A percentile compares a stretch with the other conserved stretches of the same genome.
These are phyloP conservation scores for Naganishia vishniacii DNA, from an alignment of 768 basidiomycete genomes.

Conservation along the genomic window DNA sequence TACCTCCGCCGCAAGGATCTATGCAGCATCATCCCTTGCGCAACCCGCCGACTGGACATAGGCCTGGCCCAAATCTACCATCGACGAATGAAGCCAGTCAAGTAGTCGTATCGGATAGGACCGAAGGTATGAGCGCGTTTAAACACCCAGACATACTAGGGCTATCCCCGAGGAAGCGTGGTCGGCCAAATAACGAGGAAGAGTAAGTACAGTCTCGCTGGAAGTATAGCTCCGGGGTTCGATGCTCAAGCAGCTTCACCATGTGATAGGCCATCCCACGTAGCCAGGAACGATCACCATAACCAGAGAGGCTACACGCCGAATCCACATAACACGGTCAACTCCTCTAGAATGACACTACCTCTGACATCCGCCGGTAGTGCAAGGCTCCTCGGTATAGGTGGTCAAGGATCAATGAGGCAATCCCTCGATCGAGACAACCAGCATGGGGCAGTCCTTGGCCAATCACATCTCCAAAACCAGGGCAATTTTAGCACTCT, in stretches of 20 bases:
- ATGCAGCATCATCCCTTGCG: not conserved
- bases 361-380: not conserved
- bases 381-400: not conserved
- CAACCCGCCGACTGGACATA: not conserved
- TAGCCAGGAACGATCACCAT: too few species aligned
- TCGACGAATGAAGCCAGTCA: not conserved
- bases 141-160: conserved; percentile 10
- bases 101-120: conserved; percentile 2
- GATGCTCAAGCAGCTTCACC: too few species aligned
- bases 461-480: not conserved
- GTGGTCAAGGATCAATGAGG: not conserved
- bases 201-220: not conserved
- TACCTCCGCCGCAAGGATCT: not conserved
- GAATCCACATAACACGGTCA: conserved; percentile 7
- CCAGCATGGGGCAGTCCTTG: not conserved
- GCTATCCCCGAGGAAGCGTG: conserved; percentile 10
- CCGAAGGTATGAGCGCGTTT: conserved; percentile 3
- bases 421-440: too few species aligned
- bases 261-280: too few species aligned
- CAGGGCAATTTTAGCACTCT: not conserved
- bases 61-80: not conserved
- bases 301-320: conserved; percentile 2
- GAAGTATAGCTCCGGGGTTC: too few species aligned
- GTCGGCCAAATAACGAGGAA: conserved; percentile 1
- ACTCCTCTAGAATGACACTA: conserved; percentile 5